A percentile compares a stretch with the other conserved stretches of the same genome.
These are phyloP conservation scores for Zymoseptoria passerinii DNA, from an alignment of 2,329 filamentous ascomycete genomes.

Conservation along the genomic window DNA sequence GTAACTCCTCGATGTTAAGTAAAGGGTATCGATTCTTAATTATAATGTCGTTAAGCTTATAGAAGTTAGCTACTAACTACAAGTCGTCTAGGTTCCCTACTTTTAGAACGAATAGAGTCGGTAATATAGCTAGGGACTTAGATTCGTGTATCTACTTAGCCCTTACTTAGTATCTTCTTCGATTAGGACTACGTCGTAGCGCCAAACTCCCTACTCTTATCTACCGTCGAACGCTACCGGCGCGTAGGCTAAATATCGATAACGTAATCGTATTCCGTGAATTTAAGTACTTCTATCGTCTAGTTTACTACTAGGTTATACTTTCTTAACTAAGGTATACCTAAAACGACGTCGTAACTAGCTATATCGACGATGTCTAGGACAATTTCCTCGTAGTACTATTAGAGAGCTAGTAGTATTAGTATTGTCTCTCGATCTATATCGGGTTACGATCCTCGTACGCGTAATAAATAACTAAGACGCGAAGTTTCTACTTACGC, in stretches of 20 bases:
- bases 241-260: slow-evolving; percentile 1
- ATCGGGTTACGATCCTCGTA: not conserved
- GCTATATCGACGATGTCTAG: slow-evolving; percentile 7
- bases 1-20: too few species aligned
- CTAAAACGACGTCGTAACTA: slow-evolving; percentile 6
- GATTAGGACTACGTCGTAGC: too few species aligned
- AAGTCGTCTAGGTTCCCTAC: too few species aligned
- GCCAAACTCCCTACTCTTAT: slow-evolving; percentile 2
- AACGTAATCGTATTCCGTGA: slow-evolving; percentile 1
- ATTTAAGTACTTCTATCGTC: slow-evolving; percentile 4
- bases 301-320: not conserved
- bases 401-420: slow-evolving; percentile 2
- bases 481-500: slow-evolving; percentile 1
- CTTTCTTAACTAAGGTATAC: slow-evolving; percentile 6
- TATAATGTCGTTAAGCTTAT: too few species aligned
- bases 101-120: too few species aligned
- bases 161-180: too few species aligned
- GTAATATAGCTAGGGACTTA: too few species aligned
- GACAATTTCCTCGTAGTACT: slow-evolving; percentile 6
- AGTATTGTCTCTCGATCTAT: slow-evolving; percentile 2
- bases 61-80: too few species aligned
- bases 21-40: too few species aligned
- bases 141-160: too few species aligned
- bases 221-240: not conserved
- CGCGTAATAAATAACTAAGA: not conserved